A percentile compares a stretch with the other conserved stretches of the same genome.
Conservation (phyloP, 768 basidiomycete species). For the Sarcomyxa edulis region DNA sequence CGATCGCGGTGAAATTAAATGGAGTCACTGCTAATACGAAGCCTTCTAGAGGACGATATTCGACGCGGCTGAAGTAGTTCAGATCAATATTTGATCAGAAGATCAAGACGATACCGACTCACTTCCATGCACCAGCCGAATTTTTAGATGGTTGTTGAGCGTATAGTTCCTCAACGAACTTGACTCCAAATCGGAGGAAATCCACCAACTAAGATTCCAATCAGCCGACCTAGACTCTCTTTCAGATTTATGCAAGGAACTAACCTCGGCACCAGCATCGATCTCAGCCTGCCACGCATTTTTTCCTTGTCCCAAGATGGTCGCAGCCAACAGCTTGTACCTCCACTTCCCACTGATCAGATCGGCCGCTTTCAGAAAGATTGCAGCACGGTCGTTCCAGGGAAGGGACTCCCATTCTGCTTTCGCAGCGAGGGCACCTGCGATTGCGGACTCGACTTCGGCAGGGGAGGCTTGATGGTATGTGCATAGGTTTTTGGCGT, state of each 20-base stretch:
- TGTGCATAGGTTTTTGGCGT: conserved; percentile 71
- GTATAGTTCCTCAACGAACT: conserved; percentile 95
- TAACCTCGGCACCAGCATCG: conserved; percentile 94
- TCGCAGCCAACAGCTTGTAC: conserved; percentile 92
- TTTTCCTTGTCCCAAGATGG: conserved; percentile 98
- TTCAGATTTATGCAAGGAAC: conserved; percentile 11
- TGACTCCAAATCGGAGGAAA: conserved; percentile 95
- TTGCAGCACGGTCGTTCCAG: conserved; percentile 95
- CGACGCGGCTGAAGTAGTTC: conserved; percentile 62
- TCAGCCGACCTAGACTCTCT: conserved; percentile 5
- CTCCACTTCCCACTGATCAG: conserved; percentile 93
- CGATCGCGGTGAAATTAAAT: conserved; percentile 98
- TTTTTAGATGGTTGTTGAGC: conserved; percentile 87
- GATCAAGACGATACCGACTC: conserved; percentile 24
- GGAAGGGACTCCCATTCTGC: conserved; percentile 89
- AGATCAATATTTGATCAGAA: conserved; percentile 1
- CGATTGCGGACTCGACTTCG: conserved; percentile 74
- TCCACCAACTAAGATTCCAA: conserved; percentile 59
- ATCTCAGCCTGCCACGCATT: conserved; percentile 99
- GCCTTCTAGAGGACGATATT: conserved; percentile 97
- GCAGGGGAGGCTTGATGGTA: conserved; percentile 87
- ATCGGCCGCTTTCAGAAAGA: conserved; percentile 98
- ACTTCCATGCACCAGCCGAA: conserved; percentile 91
- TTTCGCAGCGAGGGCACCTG: conserved; percentile 84
- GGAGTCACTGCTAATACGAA: conserved; percentile 97